Evolutionary conservation across 1,284 basidiomycete species (phyloP).

Genomic region (Xerocomus amazonicus): DNA sequence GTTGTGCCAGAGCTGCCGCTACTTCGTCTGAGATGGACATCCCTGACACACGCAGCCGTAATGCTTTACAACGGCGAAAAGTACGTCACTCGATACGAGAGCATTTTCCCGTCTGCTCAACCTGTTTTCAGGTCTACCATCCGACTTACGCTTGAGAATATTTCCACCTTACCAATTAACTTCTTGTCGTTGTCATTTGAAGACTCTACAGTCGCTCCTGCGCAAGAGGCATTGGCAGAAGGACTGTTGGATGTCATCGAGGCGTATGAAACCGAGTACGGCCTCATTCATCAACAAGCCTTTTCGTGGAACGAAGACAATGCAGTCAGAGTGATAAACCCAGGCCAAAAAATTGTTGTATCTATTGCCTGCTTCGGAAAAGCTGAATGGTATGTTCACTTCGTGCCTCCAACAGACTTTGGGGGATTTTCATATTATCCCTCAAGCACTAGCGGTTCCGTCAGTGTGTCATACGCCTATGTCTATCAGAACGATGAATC

Average conservation of each 20-base stretch:
- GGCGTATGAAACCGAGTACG: constrained; percentile 88
- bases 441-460: constrained; percentile 67
- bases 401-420: constrained; percentile 2
- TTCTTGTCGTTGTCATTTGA: constrained; percentile 84
- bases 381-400: constrained; percentile 81
- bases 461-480: constrained; percentile 83
- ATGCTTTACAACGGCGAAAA: constrained; percentile 94
- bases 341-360: constrained; percentile 69
- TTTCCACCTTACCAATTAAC: constrained; percentile 77
- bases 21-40: constrained; percentile 81
- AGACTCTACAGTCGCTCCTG: constrained; percentile 80
- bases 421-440: constrained; percentile 2
- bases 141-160: constrained; percentile 84
- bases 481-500: constrained; percentile 44
- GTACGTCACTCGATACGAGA: constrained; percentile 41
- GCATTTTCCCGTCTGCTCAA: constrained; percentile 9
- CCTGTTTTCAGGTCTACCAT: constrained; percentile 61
- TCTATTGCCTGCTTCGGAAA: constrained; percentile 82
- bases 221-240: constrained; percentile 74
- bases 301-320: constrained; percentile 71
- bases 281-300: constrained; percentile 73
- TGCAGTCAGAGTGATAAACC: constrained; percentile 54
- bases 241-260: constrained; percentile 80
- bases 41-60: constrained; percentile 84
- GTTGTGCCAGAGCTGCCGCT: constrained; percentile 86